These are phyloP conservation scores for Colletotrichum sublineola DNA, from an alignment of 2,329 filamentous ascomycete genomes.

Conservation along the genomic window DNA sequence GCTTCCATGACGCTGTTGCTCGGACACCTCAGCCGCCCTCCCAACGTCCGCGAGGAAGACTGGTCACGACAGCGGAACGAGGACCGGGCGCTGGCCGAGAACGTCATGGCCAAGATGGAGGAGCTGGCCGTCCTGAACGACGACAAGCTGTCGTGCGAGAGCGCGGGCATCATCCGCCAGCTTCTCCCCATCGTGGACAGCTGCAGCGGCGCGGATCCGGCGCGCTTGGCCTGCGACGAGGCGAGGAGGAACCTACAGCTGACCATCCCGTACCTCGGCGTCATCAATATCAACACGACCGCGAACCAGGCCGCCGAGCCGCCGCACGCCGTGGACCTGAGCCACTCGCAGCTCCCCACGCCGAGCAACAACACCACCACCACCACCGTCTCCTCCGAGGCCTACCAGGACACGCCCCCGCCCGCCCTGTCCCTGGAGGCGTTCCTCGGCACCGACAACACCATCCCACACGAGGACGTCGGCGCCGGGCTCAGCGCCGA, in stretches of 20 bases:
- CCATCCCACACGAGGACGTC: constrained; percentile 26
- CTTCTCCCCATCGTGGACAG: constrained; percentile 57
- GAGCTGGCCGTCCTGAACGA: constrained; percentile 54
- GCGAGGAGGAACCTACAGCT: constrained; percentile 51
- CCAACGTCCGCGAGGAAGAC: constrained; percentile 41
- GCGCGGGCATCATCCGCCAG: constrained; percentile 58
- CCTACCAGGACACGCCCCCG: constrained; percentile 9
- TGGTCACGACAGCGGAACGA: constrained; percentile 47
- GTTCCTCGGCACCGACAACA: constrained; percentile 9
- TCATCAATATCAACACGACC: constrained; percentile 56
- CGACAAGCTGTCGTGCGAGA: constrained; percentile 58
- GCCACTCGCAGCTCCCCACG: constrained; percentile 34
- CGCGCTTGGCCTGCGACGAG: constrained; percentile 36
- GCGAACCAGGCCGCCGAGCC: constrained; percentile 12
- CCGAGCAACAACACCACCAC: constrained; percentile 36
- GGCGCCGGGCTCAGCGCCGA: constrained; percentile 43
- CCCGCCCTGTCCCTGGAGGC: constrained; percentile 35
- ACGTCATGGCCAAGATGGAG: constrained; percentile 51
- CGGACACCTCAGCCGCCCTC: constrained; percentile 58
- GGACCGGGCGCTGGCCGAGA: constrained; percentile 55
- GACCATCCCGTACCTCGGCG: constrained; percentile 62
- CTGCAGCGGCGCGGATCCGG: constrained; percentile 27
- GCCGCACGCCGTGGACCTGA: constrained; percentile 17
- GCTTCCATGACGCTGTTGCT: constrained; percentile 65
- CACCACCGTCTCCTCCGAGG: constrained; percentile 27